Evolutionary conservation across 2,329 filamentous ascomycete genomes (phyloP).

Genomic region (Talaromyces atroroseus): DNA sequence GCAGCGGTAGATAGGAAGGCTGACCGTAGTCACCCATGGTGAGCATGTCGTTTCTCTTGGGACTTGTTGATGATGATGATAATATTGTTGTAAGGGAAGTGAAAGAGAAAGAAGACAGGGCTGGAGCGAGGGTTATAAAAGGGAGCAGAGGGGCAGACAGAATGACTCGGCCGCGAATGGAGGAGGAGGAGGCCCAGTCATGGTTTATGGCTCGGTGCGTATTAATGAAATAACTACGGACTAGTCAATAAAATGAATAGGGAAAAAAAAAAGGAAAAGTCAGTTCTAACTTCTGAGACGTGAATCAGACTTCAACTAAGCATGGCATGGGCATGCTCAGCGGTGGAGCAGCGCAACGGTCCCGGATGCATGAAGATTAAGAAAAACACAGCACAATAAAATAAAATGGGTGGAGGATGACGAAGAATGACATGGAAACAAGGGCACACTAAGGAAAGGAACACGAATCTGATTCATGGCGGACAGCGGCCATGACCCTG

Average conservation of each 20-base stretch:
- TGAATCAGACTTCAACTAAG: background rate
- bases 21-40: slow-evolving; percentile 27
- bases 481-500: slow-evolving; percentile 14
- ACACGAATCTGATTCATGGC: slow-evolving; percentile 7
- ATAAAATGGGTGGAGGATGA: background rate
- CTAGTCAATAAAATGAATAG: background rate
- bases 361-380: background rate
- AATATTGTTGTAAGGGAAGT: slow-evolving; percentile 2
- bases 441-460: background rate
- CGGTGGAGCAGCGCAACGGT: background rate
- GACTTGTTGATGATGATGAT: no score
- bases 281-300: background rate
- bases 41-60: background rate
- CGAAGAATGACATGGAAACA: background rate
- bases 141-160: background rate
- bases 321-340: background rate
- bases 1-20: slow-evolving; percentile 23
- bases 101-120: background rate
- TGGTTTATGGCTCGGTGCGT: background rate
- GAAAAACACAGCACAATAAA: background rate
- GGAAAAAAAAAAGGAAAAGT: background rate
- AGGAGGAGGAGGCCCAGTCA: background rate
- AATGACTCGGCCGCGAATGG: background rate
- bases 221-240: background rate
- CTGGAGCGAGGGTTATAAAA: slow-evolving; percentile 8